Conservation (phyloP, 148 eudicot species). For the Amaranthus hypochondriacus region DNA sequence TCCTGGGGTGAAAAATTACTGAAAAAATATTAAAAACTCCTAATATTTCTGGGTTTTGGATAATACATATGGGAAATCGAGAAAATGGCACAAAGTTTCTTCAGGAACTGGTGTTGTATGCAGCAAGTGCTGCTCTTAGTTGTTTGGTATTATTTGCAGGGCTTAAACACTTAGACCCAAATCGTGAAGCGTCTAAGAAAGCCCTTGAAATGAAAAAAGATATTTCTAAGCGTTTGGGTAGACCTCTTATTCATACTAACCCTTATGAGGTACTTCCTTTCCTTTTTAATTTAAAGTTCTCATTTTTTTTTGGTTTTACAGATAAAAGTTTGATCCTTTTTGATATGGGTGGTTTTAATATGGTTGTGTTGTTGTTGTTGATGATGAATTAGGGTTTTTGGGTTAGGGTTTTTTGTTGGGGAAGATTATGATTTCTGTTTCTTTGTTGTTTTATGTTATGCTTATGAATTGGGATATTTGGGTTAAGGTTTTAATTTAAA, state of each 20-base stretch:
- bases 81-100: slow-evolving; percentile 45
- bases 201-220: slow-evolving; percentile 79
- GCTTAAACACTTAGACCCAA: slow-evolving; percentile 70
- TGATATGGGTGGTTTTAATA: slow-evolving; percentile 1
- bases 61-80: too few species aligned
- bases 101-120: slow-evolving; percentile 68
- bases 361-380: background rate
- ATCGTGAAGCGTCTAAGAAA: slow-evolving; percentile 79
- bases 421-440: too few species aligned
- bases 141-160: slow-evolving; percentile 67
- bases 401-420: background rate
- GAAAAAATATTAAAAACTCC: too few species aligned
- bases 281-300: slow-evolving; percentile 1
- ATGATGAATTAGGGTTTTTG: background rate
- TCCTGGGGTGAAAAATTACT: background rate
- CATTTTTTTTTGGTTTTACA: background rate
- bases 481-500: background rate
- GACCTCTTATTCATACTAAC: slow-evolving; percentile 73
- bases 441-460: background rate
- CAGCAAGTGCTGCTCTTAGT: slow-evolving; percentile 91
- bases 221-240: slow-evolving; percentile 73
- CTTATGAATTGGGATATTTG: background rate
- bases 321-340: background rate
- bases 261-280: slow-evolving; percentile 55
- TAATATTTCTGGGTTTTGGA: background rate